A percentile compares a stretch with the other conserved stretches of the same genome.
Evolutionary conservation across 2,329 filamentous ascomycete species (phyloP).

Genomic region (Colletotrichum caudatum): DNA sequence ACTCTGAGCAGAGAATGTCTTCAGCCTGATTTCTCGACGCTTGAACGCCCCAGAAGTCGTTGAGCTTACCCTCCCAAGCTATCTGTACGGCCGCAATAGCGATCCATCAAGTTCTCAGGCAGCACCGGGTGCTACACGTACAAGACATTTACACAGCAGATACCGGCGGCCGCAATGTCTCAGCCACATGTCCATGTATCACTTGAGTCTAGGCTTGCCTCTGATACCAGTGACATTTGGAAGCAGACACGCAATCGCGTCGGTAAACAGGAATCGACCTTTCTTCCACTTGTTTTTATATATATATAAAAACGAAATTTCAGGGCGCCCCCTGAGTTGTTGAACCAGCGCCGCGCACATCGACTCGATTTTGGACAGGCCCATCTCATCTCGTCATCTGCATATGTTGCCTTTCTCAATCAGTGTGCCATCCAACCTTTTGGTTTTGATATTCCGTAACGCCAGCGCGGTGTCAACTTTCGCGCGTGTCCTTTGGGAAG

Average conservation of each 20-base stretch:
- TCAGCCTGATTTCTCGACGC: neutral
- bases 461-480: conserved; percentile 27
- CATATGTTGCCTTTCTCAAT: conserved; percentile 20
- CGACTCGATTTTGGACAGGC: neutral
- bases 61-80: neutral
- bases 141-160: neutral
- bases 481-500: conserved; percentile 23
- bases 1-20: neutral
- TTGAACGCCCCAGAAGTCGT: neutral
- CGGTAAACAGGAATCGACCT: neutral
- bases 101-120: neutral
- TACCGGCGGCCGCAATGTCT: conserved; percentile 16
- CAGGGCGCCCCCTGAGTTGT: conserved; percentile 7
- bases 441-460: conserved; percentile 29
- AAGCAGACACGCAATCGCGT: neutral
- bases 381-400: conserved; percentile 27
- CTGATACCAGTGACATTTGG: neutral
- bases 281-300: too few species aligned
- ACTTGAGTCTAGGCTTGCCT: neutral
- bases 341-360: conserved; percentile 9
- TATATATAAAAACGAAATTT: neutral
- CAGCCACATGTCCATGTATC: conserved; percentile 2
- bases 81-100: neutral
- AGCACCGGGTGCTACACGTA: neutral
- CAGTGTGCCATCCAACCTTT: conserved; percentile 33